Evolutionary conservation across 148 eudicot genomes (phyloP), one percentile per base, ranked within the genome.

Genomic region (Spergularia bocconei): DNA sequence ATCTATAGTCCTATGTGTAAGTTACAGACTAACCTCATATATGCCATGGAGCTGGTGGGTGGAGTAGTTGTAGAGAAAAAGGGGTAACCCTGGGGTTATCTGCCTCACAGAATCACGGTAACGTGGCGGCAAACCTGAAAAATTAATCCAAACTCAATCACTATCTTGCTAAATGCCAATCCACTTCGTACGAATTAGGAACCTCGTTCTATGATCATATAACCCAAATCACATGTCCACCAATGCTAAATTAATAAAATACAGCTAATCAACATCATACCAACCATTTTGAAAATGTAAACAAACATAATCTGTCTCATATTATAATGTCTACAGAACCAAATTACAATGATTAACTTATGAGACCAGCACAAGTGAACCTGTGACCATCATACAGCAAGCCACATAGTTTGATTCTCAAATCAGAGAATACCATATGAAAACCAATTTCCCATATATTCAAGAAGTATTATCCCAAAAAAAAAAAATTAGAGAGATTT

Each of bases 41-140:
- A 95, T 71, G 38, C 99, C 99, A 85, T 95, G 99, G 77, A 95
- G 98, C 75, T 95, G 97, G 84, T 95, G 99, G 70, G 99, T 95
- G 69, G 99, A 92, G 87, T 95, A 95, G 86, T 95, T 95, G 89
- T 95, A 95, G 33, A 95, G 94, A 78, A 95, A 95, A 83, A 95
- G 96, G 52, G 99, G 99, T 73, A 95, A 77, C 70, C 99, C 99
- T n/a, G 99, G 99, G 38, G 97, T 92, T 44, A 92, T 92, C 36
- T 88, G 87, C 70, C 99, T 86, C 58, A 95, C 99, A 54, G 99
- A 95, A 80, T 95, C 99, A 5, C 99, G 92, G 79, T 95, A 95
- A 20, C 98, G 92, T 44, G 97, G 98, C 39, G 99, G 99, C 82
- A 95, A 86, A 63, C 99, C 97, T 92, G 85, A 4, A 70, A 79